Conservation (phyloP, 805 yeast species). For the Saccharomycopsis fermentans region DNA sequence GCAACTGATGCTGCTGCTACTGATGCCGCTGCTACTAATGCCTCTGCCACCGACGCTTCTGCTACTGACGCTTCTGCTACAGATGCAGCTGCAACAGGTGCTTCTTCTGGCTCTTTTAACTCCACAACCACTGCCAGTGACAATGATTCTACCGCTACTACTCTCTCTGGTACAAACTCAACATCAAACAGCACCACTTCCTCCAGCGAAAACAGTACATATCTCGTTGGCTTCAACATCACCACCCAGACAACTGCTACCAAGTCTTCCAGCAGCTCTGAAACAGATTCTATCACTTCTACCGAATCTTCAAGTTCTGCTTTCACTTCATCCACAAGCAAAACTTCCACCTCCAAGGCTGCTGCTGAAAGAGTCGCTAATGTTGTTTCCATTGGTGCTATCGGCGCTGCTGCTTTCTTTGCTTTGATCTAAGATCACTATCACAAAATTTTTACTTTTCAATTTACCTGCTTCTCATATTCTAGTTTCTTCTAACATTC, state of each 20-base stretch:
- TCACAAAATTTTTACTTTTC: not conserved
- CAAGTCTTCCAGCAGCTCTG: conserved; percentile 1
- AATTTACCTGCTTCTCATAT: not conserved
- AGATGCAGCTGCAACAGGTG: not conserved
- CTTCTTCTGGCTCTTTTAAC: no score
- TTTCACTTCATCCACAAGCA: conserved; percentile 21
- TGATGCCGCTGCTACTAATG: not conserved
- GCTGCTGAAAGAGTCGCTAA: conserved; percentile 39
- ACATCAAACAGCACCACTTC: conserved; percentile 7
- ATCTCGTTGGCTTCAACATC: not conserved
- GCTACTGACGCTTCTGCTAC: not conserved
- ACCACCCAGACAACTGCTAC: conserved; percentile 1
- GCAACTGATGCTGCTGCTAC: conserved; percentile 18
- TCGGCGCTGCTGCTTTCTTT: conserved; percentile 23
- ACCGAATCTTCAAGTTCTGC: conserved; percentile 20
- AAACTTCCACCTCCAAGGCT: conserved; percentile 30
- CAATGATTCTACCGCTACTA: conserved; percentile 1
- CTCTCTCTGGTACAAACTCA: conserved; percentile 2
- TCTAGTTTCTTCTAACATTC: not conserved
- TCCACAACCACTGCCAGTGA: not conserved
- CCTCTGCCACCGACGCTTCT: conserved; percentile 4
- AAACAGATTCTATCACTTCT: conserved; percentile 14
- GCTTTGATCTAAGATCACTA: conserved; percentile 13
- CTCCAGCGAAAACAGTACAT: not conserved
- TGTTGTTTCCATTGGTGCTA: conserved; percentile 33